Evolutionary conservation across 345 rosid species (phyloP).

Genomic region (Mercurialis annua): DNA sequence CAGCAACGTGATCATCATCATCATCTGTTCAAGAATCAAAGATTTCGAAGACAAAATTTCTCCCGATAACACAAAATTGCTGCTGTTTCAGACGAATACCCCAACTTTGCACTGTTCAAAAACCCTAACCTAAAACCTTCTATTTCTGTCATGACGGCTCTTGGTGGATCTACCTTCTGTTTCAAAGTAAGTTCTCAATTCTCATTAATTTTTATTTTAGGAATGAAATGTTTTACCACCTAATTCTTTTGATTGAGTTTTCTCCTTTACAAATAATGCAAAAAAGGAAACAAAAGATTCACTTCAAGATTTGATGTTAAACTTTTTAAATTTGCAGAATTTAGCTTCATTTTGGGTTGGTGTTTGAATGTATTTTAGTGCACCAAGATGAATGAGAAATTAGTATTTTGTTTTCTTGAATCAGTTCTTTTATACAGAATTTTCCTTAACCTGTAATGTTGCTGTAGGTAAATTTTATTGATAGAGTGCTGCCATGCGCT

Average conservation of each 20-base stretch:
- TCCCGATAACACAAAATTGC: too few relatives aligned
- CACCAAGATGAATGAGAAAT: background rate
- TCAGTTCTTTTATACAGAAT: background rate
- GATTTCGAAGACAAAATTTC: too few relatives aligned
- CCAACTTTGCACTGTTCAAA: background rate
- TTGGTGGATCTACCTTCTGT: slow-evolving; percentile 31
- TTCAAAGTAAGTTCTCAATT: slow-evolving; percentile 32
- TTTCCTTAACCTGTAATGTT: slow-evolving; percentile 8
- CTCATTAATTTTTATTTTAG: background rate
- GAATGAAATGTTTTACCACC: background rate
- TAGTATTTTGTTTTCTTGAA: background rate
- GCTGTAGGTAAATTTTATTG: slow-evolving; percentile 32
- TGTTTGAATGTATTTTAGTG: background rate
- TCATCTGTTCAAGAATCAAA: too few relatives aligned
- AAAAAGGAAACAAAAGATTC: background rate
- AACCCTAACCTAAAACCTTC: slow-evolving; percentile 10
- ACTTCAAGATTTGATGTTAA: background rate
- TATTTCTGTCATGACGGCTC: slow-evolving; percentile 34
- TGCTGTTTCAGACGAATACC: background rate
- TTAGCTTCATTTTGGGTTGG: background rate
- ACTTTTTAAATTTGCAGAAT: background rate
- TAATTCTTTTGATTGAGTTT: background rate
- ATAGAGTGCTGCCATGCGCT: slow-evolving; percentile 20
- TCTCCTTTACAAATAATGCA: background rate
- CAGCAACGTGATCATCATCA: too few relatives aligned